Evolutionary conservation across 768 basidiomycete species (phyloP).

Genomic region (Crucibulum laeve): DNA sequence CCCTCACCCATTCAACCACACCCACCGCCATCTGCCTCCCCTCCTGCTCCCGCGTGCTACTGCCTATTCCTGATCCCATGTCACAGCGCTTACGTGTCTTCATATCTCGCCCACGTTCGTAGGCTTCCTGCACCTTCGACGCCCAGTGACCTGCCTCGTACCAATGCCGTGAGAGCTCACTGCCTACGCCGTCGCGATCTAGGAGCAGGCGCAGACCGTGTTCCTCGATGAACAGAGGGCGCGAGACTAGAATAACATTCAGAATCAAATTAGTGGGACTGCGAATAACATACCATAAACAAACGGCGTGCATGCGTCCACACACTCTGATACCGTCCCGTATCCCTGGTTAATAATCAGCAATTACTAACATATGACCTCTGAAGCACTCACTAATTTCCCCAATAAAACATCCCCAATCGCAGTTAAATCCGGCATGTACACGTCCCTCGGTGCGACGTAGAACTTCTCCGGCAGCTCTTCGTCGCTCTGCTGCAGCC

Average conservation of each 20-base stretch:
- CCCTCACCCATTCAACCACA: constrained; percentile 48
- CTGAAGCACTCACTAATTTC: constrained; percentile 53
- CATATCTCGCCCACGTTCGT: constrained; percentile 36
- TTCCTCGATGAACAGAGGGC: constrained; percentile 80
- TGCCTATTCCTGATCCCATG: constrained; percentile 29
- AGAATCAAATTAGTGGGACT: constrained; percentile 3
- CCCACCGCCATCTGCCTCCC: constrained; percentile 40
- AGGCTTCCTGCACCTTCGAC: constrained; percentile 52
- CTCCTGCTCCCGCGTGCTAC: constrained; percentile 35
- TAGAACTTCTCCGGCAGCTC: constrained; percentile 66
- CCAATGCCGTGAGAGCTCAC: constrained; percentile 58
- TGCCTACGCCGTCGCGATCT: constrained; percentile 58
- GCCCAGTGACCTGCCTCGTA: constrained; percentile 81
- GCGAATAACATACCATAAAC: constrained; percentile 55
- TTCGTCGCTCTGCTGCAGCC: constrained; percentile 29
- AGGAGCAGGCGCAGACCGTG: constrained; percentile 68
- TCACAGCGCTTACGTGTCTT: constrained; percentile 45
- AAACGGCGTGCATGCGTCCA: constrained; percentile 73
- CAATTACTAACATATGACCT: no score
- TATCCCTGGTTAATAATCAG: constrained; percentile 56
- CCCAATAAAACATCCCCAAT: constrained; percentile 72
- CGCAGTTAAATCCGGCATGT: constrained; percentile 80
- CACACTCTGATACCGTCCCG: constrained; percentile 77
- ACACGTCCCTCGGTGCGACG: constrained; percentile 71
- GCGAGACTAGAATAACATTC: constrained; percentile 44